Conservation (phyloP, 2,329 filamentous ascomycete species). For the Claviceps sp. region DNA sequence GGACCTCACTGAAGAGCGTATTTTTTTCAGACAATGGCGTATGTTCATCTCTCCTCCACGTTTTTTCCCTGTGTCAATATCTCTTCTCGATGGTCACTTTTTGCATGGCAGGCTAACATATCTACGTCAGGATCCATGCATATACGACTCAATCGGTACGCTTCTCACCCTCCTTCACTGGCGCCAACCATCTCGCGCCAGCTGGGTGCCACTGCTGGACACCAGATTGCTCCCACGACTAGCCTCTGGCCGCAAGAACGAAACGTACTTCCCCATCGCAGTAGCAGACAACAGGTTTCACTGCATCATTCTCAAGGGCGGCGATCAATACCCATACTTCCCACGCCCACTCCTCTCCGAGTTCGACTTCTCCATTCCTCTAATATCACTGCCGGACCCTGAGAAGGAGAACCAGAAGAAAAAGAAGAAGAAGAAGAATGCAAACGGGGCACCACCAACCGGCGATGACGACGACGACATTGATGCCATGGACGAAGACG, state of each 20-base stretch:
- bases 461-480: slow-evolving; percentile 17
- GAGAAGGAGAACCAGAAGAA: slow-evolving; percentile 23
- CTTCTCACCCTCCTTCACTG: slow-evolving; percentile 82
- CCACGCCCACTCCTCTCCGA: slow-evolving; percentile 80
- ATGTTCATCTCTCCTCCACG: slow-evolving; percentile 18
- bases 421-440: slow-evolving; percentile 6
- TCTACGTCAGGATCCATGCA: slow-evolving; percentile 65
- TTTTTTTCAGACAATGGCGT: slow-evolving; percentile 91
- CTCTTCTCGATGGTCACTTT: too few species aligned
- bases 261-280: slow-evolving; percentile 90
- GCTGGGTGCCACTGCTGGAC: slow-evolving; percentile 86
- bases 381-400: slow-evolving; percentile 39
- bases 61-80: background rate
- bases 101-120: background rate
- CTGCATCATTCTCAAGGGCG: slow-evolving; percentile 97
- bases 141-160: slow-evolving; percentile 87
- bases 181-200: slow-evolving; percentile 71
- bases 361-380: slow-evolving; percentile 80
- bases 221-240: slow-evolving; percentile 73
- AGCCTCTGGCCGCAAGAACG: slow-evolving; percentile 70
- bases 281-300: slow-evolving; percentile 87
- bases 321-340: slow-evolving; percentile 86
- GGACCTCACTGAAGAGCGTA: slow-evolving; percentile 60
- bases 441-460: slow-evolving; percentile 12
- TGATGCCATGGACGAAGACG: slow-evolving; percentile 21